Evolutionary conservation across 2,329 filamentous ascomycete genomes (phyloP), one percentile per base, ranked within the genome.

Genomic region (Juglanconis sp.): DNA sequence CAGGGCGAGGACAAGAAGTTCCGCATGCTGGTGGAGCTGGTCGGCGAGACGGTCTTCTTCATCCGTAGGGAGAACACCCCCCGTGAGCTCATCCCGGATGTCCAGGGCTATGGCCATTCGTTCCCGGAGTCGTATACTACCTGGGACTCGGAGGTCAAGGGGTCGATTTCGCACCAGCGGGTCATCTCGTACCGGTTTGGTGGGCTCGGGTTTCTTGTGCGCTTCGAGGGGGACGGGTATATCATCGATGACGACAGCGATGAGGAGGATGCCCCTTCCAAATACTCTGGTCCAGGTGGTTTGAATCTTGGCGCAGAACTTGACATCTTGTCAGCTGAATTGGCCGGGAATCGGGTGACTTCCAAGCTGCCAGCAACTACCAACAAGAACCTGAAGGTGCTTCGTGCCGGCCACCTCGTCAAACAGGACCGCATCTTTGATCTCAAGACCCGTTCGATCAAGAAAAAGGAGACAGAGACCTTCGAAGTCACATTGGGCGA

Each of bases 121-220:
- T 91, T 91, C 64, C 85, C 85, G 0, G 85, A 89, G 52, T 77
- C 77, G 1, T 87, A 89, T 66, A 91, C 88, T 0, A 83, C 77
- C 0, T 90, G 87, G 87, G 80, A 82, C 9, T 10, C 65, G 0
- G 77, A 77, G 1, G 80, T 85, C 0, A 77, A 76, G 50, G 76
- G 77, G 0, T 90, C 87, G 0, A 73, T 72, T 1, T 85, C 84
- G 0, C 85, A 91, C 62, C 87, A 91, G 67, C 77, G 87, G 1
- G 67, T 90, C 7, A 66, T 90, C 1, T 71, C 73, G 3, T 90
- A 90, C 63, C 62, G 72, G 0, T 84, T 91, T 65, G 84, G 76
- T 0, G 81, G 75, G 1, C 66, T 87, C 10, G 70, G 72, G 0
- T 77, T 79, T 52, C 62, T 87, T 3, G 71, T 89, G 0, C 79